phyloP scores from a whole-genome alignment of 1,284 basidiomycete genomes.

The Ceratobasidium sp. region DNA sequence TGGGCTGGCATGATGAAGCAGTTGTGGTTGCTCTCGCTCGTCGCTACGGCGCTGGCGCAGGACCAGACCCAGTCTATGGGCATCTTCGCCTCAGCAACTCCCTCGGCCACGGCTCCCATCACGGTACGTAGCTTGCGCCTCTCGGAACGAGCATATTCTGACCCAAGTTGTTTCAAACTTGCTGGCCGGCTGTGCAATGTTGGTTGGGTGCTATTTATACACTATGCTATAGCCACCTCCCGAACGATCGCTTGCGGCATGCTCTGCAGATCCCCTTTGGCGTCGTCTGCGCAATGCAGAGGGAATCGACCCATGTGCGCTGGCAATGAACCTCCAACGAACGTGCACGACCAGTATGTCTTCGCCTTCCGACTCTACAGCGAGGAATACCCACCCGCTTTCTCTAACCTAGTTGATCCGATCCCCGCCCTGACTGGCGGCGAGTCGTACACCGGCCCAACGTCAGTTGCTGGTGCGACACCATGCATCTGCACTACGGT shows the following conservation, averaged over 20 bases:
- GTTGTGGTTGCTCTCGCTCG: conserved; percentile 15
- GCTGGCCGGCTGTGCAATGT: background rate
- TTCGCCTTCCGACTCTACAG: no score
- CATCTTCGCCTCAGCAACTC: conserved; percentile 11
- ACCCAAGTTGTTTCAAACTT: background rate
- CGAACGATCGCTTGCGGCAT: conserved; percentile 33
- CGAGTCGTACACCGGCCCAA: conserved; percentile 30
- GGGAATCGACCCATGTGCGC: conserved; percentile 27
- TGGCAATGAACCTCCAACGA: conserved; percentile 27
- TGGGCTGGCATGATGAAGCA: conserved; percentile 10
- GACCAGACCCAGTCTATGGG: conserved; percentile 25
- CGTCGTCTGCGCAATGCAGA: conserved; percentile 28
- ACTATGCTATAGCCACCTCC: conserved; percentile 9
- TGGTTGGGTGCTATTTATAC: conserved; percentile 19
- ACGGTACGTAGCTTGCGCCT: conserved; percentile 6
- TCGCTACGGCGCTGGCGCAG: conserved; percentile 18
- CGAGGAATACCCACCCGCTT: background rate
- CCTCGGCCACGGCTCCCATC: conserved; percentile 15
- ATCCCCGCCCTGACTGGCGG: conserved; percentile 24
- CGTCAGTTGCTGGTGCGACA: conserved; percentile 21
- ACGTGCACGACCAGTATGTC: conserved; percentile 33
- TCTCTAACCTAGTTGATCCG: conserved; percentile 13
- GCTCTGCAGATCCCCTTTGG: conserved; percentile 34
- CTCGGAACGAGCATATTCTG: background rate
- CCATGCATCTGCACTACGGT: conserved; percentile 24